Conservation (phyloP, 495 filamentous ascomycete genomes). For the Annulohypoxylon stygium region DNA sequence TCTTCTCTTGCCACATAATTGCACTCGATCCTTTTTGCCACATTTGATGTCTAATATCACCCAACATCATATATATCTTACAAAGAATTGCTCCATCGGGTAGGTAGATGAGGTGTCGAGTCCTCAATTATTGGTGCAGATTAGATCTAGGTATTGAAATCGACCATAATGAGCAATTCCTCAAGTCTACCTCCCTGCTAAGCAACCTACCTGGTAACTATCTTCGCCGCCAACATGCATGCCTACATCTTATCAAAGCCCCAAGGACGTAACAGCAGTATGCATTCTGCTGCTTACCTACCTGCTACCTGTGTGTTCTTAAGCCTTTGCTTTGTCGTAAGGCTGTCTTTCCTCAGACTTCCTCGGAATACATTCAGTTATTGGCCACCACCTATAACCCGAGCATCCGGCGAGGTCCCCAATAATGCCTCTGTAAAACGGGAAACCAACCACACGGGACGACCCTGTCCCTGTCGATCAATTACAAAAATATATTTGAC, state of each 20-base stretch:
- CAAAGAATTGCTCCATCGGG: constrained; percentile 14
- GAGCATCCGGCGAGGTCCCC: constrained; percentile 17
- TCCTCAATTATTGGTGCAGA: constrained; percentile 20
- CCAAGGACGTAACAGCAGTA: constrained; percentile 5
- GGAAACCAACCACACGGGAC: constrained; percentile 36
- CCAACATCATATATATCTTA: constrained; percentile 39
- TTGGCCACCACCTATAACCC: constrained; percentile 17
- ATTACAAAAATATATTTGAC: constrained; percentile 12
- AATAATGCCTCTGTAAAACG: constrained; percentile 26
- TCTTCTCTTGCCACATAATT: constrained; percentile 22
- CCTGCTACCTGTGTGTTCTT: not conserved
- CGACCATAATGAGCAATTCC: constrained; percentile 1
- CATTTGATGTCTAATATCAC: constrained; percentile 3
- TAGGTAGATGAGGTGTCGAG: constrained; percentile 6
- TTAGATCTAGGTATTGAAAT: constrained; percentile 2
- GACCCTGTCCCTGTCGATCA: constrained; percentile 42
- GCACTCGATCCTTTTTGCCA: constrained; percentile 24
- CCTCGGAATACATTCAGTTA: not conserved
- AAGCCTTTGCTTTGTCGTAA: constrained; percentile 1
- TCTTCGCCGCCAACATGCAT: constrained; percentile 24
- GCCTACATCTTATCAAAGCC: not conserved
- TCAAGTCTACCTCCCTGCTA: constrained; percentile 11
- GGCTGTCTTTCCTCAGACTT: constrained; percentile 11
- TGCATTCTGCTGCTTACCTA: not conserved
- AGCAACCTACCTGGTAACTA: not conserved